Evolutionary conservation across 306 rosid genomes (phyloP).

Genomic region (Hippophae rhamnoides): DNA sequence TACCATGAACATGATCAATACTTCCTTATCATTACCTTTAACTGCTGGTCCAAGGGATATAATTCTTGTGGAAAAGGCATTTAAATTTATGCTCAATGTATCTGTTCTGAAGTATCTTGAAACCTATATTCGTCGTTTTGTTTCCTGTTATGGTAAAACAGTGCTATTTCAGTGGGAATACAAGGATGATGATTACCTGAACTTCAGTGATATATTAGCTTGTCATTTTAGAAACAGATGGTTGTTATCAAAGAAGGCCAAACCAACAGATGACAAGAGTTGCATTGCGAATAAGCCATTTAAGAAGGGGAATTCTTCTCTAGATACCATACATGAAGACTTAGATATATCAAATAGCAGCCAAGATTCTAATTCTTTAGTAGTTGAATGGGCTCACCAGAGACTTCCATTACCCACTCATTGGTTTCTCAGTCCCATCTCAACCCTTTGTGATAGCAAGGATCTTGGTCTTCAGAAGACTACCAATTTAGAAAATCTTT

Average conservation of each 20-base stretch:
- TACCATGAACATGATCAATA: slow-evolving; percentile 37
- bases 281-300: slow-evolving; percentile 23
- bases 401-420: slow-evolving; percentile 74
- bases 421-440: slow-evolving; percentile 77
- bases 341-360: slow-evolving; percentile 30
- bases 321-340: slow-evolving; percentile 78
- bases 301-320: slow-evolving; percentile 29
- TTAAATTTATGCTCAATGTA: slow-evolving; percentile 42
- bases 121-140: slow-evolving; percentile 38
- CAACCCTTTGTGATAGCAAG: slow-evolving; percentile 54
- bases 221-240: slow-evolving; percentile 78
- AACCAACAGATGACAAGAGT: slow-evolving; percentile 25
- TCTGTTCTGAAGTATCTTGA: slow-evolving; percentile 56
- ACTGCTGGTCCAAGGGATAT: slow-evolving; percentile 69
- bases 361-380: slow-evolving; percentile 34
- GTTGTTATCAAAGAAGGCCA: slow-evolving; percentile 59
- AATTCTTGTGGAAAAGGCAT: slow-evolving; percentile 36
- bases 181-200: slow-evolving; percentile 55
- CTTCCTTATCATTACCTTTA: slow-evolving; percentile 47
- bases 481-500: slow-evolving; percentile 25
- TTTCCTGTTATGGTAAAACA: slow-evolving; percentile 27
- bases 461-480: slow-evolving; percentile 36
- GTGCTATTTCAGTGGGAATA: slow-evolving; percentile 48
- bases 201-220: slow-evolving; percentile 47
- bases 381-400: slow-evolving; percentile 80